Percentiles rank a stretch among this genome's conserved stretches.
phyloP scores from a whole-genome alignment of 2,329 filamentous ascomycete species.

The Ophiocordyceps camponoti-floridani region DNA sequence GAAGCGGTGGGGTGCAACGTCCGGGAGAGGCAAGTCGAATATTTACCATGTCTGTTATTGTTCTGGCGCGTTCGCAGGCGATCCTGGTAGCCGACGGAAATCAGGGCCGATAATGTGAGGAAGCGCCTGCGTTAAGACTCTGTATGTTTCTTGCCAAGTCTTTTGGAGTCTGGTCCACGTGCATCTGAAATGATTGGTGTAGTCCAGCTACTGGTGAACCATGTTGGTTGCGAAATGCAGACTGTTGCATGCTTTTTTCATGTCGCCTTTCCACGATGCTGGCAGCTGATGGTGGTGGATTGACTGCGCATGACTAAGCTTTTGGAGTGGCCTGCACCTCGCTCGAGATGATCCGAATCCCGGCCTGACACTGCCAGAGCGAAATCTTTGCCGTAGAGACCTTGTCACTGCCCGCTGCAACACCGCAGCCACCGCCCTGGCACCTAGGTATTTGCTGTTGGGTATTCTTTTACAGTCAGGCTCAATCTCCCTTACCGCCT shows the following conservation, averaged over 20 bases:
- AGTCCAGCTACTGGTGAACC: background rate
- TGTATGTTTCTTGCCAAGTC: background rate
- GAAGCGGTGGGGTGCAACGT: background rate
- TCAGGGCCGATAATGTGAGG: background rate
- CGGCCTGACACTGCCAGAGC: background rate
- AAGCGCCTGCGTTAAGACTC: background rate
- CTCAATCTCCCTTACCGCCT: background rate
- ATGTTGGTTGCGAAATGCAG: background rate
- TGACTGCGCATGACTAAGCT: background rate
- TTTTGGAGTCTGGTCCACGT: background rate
- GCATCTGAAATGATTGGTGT: background rate
- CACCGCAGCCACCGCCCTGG: background rate
- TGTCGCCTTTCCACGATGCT: too few relatives aligned
- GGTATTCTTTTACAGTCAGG: background rate
- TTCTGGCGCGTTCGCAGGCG: background rate
- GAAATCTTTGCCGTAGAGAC: slow-evolving; percentile 7
- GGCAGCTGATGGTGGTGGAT: background rate
- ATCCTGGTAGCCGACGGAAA: background rate
- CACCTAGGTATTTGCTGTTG: background rate
- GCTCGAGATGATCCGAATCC: background rate
- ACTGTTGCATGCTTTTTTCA: too few relatives aligned
- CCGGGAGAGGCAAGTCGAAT: background rate
- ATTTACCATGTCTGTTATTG: background rate
- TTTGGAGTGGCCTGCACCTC: background rate
- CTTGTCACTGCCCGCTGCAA: slow-evolving; percentile 2